Evolutionary conservation across 768 basidiomycete species (phyloP).

Genomic region (Butyriboletus loyo): DNA sequence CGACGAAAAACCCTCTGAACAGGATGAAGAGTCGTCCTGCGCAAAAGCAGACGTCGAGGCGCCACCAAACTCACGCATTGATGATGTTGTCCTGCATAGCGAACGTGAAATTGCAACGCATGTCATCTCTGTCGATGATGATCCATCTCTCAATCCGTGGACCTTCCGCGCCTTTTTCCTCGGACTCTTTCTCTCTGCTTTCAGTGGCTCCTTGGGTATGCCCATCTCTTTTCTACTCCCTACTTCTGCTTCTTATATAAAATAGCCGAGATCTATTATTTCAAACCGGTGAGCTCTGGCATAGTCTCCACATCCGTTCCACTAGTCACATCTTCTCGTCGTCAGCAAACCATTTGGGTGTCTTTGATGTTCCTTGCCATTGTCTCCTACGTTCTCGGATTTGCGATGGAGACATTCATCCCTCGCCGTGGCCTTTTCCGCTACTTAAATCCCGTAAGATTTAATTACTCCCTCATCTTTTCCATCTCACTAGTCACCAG

Average conservation of each 20-base stretch:
- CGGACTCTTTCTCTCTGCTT: conserved; percentile 49
- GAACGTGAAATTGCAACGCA: conserved; percentile 48
- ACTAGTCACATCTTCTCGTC: not conserved
- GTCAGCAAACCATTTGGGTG: conserved; percentile 49
- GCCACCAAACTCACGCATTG: not conserved
- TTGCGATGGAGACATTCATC: conserved; percentile 43
- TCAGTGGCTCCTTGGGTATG: conserved; percentile 49
- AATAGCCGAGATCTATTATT: conserved; percentile 57
- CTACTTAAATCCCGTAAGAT: conserved; percentile 47
- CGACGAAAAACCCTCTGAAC: conserved; percentile 12
- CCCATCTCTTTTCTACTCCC: not conserved
- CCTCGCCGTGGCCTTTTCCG: conserved; percentile 45
- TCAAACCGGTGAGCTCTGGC: conserved; percentile 44
- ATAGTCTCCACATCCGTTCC: not conserved
- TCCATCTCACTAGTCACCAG: conserved; percentile 25
- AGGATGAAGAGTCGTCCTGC: conserved; percentile 12
- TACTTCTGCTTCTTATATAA: not conserved
- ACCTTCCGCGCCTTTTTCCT: conserved; percentile 50
- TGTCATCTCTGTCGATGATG: conserved; percentile 40
- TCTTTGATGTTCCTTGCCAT: conserved; percentile 55
- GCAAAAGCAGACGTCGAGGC: conserved; percentile 35
- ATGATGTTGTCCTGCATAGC: conserved; percentile 31
- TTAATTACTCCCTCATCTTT: not conserved
- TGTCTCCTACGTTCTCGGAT: conserved; percentile 49
- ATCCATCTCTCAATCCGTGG: conserved; percentile 27